Percentiles rank a stretch among this genome's conserved stretches.
phyloP scores from a whole-genome alignment of 306 rosid species.

The Acacia melanoxylon region DNA sequence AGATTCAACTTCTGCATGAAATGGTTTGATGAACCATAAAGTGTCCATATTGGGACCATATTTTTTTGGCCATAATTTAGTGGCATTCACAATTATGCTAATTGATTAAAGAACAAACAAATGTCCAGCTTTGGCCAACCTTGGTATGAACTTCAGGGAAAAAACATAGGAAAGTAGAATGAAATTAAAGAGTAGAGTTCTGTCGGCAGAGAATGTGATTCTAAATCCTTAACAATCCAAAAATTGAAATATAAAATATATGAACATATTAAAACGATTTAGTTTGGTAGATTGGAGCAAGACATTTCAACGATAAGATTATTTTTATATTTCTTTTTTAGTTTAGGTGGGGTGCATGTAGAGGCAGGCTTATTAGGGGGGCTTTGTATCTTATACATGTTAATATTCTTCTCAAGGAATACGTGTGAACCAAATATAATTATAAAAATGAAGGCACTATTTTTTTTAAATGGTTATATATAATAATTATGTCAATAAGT shows the following conservation, averaged over 20 bases:
- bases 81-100: neutral
- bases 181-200: neutral
- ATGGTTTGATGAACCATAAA: slow-evolving; percentile 24
- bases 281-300: slow-evolving; percentile 44
- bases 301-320: slow-evolving; percentile 59
- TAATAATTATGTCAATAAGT: neutral
- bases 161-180: neutral
- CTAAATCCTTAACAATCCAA: neutral
- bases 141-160: neutral
- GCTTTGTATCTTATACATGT: slow-evolving; percentile 25
- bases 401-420: slow-evolving; percentile 43
- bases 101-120: neutral
- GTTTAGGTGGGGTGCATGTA: slow-evolving; percentile 62
- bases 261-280: slow-evolving; percentile 12
- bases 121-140: neutral
- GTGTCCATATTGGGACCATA: slow-evolving; percentile 12
- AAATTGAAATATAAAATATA: neutral
- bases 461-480: neutral
- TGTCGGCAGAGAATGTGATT: slow-evolving; percentile 51
- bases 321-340: slow-evolving; percentile 34
- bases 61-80: neutral
- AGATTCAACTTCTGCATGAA: slow-evolving; percentile 28
- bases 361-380: slow-evolving; percentile 14
- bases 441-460: neutral
- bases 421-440: slow-evolving; percentile 35